Conservation (phyloP, 2,329 filamentous ascomycete species). For the Apiospora phragmitis region DNA sequence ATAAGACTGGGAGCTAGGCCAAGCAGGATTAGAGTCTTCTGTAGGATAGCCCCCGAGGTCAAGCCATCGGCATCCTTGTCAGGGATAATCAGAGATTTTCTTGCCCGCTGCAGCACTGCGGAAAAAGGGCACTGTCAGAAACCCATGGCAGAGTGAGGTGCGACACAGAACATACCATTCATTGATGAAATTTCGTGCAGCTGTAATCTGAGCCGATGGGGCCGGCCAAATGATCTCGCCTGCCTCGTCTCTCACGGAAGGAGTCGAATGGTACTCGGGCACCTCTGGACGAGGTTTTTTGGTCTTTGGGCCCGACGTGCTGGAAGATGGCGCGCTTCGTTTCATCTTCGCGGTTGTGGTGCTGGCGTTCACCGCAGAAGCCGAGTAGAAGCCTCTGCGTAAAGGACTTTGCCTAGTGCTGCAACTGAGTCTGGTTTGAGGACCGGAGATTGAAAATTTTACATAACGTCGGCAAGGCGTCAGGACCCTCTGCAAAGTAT, state of each 20-base stretch:
- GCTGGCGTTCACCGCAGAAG: neutral
- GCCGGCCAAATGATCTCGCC: constrained; percentile 64
- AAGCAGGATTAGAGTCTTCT: constrained; percentile 58
- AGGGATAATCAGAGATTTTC: constrained; percentile 60
- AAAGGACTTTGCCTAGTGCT: too few relatives aligned
- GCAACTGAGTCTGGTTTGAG: neutral
- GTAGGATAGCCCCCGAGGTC: constrained; percentile 62
- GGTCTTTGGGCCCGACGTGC: neutral
- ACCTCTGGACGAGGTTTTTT: constrained; percentile 32
- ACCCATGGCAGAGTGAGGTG: neutral
- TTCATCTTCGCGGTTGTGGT: neutral
- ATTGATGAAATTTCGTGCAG: constrained; percentile 55
- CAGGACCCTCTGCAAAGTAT: neutral
- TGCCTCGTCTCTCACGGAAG: constrained; percentile 39
- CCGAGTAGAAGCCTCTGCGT: neutral
- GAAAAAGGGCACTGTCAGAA: constrained; percentile 12
- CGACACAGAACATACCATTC: constrained; percentile 52
- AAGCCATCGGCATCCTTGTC: constrained; percentile 72
- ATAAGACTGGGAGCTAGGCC: constrained; percentile 56
- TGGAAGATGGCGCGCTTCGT: neutral
- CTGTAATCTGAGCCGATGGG: constrained; percentile 52
- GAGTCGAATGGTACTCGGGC: constrained; percentile 46
- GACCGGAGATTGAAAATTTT: neutral
- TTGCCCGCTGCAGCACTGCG: constrained; percentile 50
- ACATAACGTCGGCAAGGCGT: neutral